phyloP scores from a whole-genome alignment of 371 early-diverging fungal species.

The Mucor saturninus region DNA sequence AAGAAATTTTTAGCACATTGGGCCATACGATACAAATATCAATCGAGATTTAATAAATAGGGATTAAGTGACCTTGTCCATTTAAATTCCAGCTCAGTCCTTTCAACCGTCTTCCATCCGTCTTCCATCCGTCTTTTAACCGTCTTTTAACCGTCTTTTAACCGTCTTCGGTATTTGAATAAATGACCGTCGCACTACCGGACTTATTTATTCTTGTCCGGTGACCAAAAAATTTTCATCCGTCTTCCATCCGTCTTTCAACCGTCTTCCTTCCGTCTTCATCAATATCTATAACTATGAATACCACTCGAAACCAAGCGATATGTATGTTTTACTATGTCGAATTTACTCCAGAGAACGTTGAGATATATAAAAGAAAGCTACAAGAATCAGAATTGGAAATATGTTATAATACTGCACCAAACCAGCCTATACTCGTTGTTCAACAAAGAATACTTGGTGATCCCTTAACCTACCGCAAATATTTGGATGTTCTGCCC shows the following conservation, averaged over 20 bases:
- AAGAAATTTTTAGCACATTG: too few species aligned
- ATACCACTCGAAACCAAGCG: constrained; percentile 12
- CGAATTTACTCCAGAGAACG: constrained; percentile 16
- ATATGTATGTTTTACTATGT: constrained; percentile 18
- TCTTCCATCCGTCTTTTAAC: constrained; percentile 4
- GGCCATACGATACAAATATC: too few species aligned
- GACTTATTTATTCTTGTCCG: too few species aligned
- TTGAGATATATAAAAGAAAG: constrained; percentile 12
- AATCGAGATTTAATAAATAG: too few species aligned
- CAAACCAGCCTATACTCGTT: constrained; percentile 19
- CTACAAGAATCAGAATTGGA: constrained; percentile 1
- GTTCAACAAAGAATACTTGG: constrained; percentile 21
- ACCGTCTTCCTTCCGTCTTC: constrained; percentile 3
- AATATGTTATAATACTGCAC: constrained; percentile 15
- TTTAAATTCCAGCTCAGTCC: too few species aligned
- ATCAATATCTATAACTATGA: constrained; percentile 1
- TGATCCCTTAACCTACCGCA: constrained; percentile 15
- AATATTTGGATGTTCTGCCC: constrained; percentile 16
- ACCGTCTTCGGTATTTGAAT: too few species aligned
- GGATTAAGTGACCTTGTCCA: too few species aligned
- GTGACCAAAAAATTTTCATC: neutral
- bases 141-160: too few species aligned
- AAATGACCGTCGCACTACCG: too few species aligned
- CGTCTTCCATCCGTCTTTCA: constrained; percentile 7
- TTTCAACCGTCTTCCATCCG: too few species aligned